These are phyloP conservation scores for Exophiala calicioides DNA, from an alignment of 2,329 filamentous ascomycete species.

Conservation along the genomic window DNA sequence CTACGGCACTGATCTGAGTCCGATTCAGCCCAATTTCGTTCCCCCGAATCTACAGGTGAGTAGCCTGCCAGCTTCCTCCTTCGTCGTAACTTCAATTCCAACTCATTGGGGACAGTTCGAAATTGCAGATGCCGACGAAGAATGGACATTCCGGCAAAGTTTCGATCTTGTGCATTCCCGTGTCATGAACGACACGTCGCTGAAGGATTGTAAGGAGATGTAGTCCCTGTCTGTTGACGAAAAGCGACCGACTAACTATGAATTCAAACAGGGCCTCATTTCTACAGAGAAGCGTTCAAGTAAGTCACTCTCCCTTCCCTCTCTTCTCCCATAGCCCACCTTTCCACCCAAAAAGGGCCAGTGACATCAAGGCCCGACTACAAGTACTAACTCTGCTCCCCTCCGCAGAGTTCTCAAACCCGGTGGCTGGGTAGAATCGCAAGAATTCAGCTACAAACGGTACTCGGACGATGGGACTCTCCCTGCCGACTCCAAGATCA, in stretches of 20 bases:
- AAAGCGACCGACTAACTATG: too few relatives aligned
- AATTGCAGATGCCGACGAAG: conserved; percentile 59
- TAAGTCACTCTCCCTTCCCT: too few relatives aligned
- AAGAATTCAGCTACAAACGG: conserved; percentile 15
- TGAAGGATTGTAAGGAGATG: too few relatives aligned
- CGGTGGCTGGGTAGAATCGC: conserved; percentile 45
- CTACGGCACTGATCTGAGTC: conserved; percentile 40
- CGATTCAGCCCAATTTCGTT: conserved; percentile 46
- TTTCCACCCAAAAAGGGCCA: too few relatives aligned
- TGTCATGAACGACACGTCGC: conserved; percentile 14
- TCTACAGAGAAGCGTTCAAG: too few relatives aligned
- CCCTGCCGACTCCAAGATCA: conserved; percentile 1
- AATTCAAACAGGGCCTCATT: too few relatives aligned
- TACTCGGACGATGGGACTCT: conserved; percentile 17
- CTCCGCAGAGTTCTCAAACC: conserved; percentile 36
- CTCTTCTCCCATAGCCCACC: too few relatives aligned
- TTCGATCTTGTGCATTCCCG: conserved; percentile 57
- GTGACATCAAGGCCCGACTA: conserved; percentile 18
- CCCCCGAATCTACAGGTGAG: conserved; percentile 59
- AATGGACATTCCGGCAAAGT: conserved; percentile 58
- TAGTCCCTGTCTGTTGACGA: too few relatives aligned
- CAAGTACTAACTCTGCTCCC: conserved; percentile 7
- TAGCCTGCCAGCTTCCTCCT: too few relatives aligned
- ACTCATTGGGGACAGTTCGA: too few relatives aligned
- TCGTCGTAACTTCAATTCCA: too few relatives aligned